phyloP scores from a whole-genome alignment of 2,329 filamentous ascomycete species.

The Botrytis medusae region DNA sequence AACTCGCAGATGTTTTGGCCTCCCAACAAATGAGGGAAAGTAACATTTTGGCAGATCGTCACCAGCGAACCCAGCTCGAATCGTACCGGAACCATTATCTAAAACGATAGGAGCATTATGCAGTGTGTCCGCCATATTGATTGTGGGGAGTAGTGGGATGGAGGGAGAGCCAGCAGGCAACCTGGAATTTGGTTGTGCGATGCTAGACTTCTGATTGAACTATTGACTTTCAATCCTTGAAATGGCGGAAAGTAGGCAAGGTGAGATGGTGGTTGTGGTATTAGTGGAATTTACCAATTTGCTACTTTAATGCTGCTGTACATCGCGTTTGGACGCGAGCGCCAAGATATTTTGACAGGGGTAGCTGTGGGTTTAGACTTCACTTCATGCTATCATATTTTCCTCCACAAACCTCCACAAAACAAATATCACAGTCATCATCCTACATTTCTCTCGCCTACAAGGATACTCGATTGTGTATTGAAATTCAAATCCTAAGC shows the following conservation, averaged over 20 bases:
- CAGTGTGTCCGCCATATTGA: conserved; percentile 64
- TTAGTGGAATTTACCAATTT: conserved; percentile 5
- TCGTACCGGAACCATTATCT: conserved; percentile 97
- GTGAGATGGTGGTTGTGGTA: conserved; percentile 5
- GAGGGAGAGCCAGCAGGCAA: background rate
- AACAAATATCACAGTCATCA: background rate
- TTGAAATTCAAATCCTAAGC: background rate
- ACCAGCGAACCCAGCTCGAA: conserved; percentile 93
- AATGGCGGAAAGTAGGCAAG: background rate
- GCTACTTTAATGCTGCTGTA: background rate
- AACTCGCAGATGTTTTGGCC: conserved; percentile 91
- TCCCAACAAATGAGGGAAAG: conserved; percentile 95
- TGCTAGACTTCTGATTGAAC: background rate
- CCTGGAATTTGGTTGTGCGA: background rate
- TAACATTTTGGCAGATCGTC: conserved; percentile 95
- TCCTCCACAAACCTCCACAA: background rate
- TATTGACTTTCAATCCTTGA: background rate
- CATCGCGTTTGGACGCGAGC: conserved; percentile 19
- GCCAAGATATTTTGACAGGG: conserved; percentile 21
- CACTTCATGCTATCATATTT: background rate
- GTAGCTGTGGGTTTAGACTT: conserved; percentile 17
- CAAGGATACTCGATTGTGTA: background rate
- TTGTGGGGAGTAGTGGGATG: background rate
- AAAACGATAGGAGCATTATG: conserved; percentile 99
- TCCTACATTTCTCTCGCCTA: background rate